phyloP scores from a whole-genome alignment of 75 land plant genomes.

The Cryptomeria japonica region DNA sequence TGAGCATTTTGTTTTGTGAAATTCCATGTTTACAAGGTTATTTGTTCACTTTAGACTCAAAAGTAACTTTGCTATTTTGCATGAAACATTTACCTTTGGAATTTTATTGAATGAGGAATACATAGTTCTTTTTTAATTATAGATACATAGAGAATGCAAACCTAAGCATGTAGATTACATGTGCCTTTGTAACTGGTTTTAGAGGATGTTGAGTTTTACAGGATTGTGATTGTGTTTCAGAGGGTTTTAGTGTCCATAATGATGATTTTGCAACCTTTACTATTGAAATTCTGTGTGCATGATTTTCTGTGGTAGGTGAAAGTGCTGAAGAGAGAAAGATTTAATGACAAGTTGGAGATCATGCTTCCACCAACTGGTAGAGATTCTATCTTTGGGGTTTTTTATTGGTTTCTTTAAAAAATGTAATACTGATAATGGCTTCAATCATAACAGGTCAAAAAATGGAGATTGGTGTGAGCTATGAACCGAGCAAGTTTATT shows the following conservation, averaged over 20 bases:
- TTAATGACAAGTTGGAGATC: conserved; percentile 49
- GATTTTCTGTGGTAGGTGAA: conserved; percentile 34
- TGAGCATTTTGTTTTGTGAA: conserved; percentile 11
- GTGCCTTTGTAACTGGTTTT: neutral
- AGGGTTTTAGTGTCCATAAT: neutral
- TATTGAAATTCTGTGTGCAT: neutral
- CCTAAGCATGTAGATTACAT: neutral
- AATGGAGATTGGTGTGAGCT: conserved; percentile 64
- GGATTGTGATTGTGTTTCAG: neutral
- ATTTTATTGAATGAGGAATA: neutral
- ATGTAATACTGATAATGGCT: neutral
- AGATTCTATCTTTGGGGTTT: neutral
- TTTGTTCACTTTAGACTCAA: neutral
- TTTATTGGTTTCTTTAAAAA: neutral
- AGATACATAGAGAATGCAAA: neutral
- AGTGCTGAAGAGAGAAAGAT: conserved; percentile 23
- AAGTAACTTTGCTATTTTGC: neutral
- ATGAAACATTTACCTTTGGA: neutral
- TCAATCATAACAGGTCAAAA: conserved; percentile 62
- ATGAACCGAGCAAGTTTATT: conserved; percentile 30
- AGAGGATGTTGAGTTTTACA: conserved; percentile 4
- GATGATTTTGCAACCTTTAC: neutral
- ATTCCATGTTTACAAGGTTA: conserved; percentile 1
- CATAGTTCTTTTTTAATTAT: neutral
- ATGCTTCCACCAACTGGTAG: conserved; percentile 49